These are phyloP conservation scores for Achaetomium macrosporum DNA, from an alignment of 2,329 filamentous ascomycete species.

Conservation along the genomic window DNA sequence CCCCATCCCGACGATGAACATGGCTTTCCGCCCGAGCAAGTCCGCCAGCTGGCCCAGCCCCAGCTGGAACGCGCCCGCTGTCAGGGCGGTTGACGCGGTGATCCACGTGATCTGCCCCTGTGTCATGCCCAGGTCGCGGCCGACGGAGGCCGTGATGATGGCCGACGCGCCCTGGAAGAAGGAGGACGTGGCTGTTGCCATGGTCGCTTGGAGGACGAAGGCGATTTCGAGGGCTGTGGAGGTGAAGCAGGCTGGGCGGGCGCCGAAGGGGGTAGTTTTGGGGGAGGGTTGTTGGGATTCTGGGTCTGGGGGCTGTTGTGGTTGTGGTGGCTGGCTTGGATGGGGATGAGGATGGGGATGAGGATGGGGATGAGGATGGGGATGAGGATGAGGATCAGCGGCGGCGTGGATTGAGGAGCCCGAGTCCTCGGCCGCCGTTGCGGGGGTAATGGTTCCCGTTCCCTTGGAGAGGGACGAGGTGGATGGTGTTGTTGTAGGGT, in stretches of 20 bases:
- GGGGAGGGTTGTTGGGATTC: not conserved
- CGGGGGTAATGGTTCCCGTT: not conserved
- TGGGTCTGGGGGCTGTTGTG: not conserved
- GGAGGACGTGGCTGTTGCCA: constrained; percentile 58
- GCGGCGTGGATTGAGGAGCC: not conserved
- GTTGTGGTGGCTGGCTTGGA: not conserved
- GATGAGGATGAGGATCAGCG: not conserved
- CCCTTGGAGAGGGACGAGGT: not conserved
- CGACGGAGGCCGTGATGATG: constrained; percentile 58
- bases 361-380: not conserved
- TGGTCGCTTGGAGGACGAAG: constrained; percentile 61
- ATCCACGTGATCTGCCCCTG: constrained; percentile 64
- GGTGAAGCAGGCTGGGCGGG: constrained; percentile 54
- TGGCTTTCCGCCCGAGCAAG: constrained; percentile 55
- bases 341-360: not conserved
- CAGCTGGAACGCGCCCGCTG: constrained; percentile 58
- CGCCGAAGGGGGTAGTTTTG: constrained; percentile 25
- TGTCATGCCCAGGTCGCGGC: constrained; percentile 54
- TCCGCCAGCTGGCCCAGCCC: constrained; percentile 62
- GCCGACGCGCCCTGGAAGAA: constrained; percentile 55
- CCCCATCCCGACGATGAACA: constrained; percentile 56
- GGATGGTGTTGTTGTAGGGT: not conserved
- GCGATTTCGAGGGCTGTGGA: constrained; percentile 57
- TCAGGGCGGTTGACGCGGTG: constrained; percentile 55
- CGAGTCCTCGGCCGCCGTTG: not conserved